Evolutionary conservation across 768 basidiomycete species (phyloP).

Genomic region (Tulasnella sp.): DNA sequence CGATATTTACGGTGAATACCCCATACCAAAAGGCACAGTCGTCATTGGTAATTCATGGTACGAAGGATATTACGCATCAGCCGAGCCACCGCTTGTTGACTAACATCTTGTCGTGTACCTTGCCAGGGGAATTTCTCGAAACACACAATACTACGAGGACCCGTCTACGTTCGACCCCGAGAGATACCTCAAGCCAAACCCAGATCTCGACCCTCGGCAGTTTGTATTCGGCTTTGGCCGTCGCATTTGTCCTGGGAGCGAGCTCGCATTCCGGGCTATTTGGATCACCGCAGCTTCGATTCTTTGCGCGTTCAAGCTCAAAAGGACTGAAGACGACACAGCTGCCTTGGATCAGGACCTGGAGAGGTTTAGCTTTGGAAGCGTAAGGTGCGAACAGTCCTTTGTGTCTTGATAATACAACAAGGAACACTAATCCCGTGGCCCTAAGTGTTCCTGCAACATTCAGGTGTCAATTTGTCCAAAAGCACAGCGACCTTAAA

Average conservation of each 20-base stretch:
- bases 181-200: constrained; percentile 1
- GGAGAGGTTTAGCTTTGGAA: not conserved
- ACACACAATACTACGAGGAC: not conserved
- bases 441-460: not conserved
- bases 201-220: not conserved
- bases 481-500: no score
- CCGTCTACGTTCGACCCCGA: constrained; percentile 18
- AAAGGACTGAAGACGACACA: not conserved
- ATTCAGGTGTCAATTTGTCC: not conserved
- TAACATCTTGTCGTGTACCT: not conserved
- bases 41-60: constrained; percentile 7
- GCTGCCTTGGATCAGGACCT: not conserved
- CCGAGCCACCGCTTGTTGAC: not conserved
- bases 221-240: constrained; percentile 10
- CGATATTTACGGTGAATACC: constrained; percentile 17
- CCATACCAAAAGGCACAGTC: not conserved
- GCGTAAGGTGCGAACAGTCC: not conserved
- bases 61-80: not conserved
- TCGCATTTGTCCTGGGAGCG: not conserved
- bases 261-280: not conserved
- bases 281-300: not conserved
- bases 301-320: not conserved
- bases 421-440: not conserved
- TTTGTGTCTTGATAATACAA: not conserved
- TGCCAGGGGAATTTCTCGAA: not conserved